Conservation (phyloP, 345 rosid species). For the Noccaea caerulescens region DNA sequence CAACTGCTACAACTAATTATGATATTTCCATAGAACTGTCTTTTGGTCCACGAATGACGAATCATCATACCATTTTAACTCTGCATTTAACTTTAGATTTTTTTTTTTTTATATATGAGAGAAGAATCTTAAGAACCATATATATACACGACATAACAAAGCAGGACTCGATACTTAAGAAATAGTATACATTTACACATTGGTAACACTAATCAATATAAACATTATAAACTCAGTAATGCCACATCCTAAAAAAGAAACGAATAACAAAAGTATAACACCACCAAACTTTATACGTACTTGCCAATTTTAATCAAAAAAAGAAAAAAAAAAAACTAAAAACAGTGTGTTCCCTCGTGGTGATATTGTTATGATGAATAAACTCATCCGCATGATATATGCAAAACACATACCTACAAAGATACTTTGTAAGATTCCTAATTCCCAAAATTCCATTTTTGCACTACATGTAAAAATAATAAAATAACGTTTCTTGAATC, state of each 20-base stretch:
- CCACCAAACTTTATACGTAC: conserved; percentile 14
- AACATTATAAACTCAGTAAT: conserved; percentile 15
- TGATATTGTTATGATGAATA: not conserved
- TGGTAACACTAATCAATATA: conserved; percentile 17
- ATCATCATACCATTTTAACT: conserved; percentile 11
- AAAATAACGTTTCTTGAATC: conserved; percentile 13
- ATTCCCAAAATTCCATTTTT: conserved; percentile 26
- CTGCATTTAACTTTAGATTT: not conserved
- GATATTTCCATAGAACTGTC: not conserved
- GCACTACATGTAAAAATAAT: conserved; percentile 31
- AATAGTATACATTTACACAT: conserved; percentile 17
- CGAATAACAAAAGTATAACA: not conserved
- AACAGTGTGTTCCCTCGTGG: not conserved
- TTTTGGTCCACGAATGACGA: conserved; percentile 30
- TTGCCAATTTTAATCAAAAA: not conserved
- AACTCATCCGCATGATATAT: conserved; percentile 15
- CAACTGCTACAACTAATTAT: conserved; percentile 33
- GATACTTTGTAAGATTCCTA: conserved; percentile 28
- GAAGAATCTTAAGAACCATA: not conserved
- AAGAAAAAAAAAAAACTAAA: not conserved
- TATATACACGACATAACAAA: conserved; percentile 1
- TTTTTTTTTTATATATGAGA: not conserved
- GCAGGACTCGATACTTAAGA: conserved; percentile 2
- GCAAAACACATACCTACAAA: conserved; percentile 26
- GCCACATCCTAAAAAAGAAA: not conserved